Conservation (phyloP, 352 stramenopile genomes). For the Globisporangium cylindrosporum region DNA sequence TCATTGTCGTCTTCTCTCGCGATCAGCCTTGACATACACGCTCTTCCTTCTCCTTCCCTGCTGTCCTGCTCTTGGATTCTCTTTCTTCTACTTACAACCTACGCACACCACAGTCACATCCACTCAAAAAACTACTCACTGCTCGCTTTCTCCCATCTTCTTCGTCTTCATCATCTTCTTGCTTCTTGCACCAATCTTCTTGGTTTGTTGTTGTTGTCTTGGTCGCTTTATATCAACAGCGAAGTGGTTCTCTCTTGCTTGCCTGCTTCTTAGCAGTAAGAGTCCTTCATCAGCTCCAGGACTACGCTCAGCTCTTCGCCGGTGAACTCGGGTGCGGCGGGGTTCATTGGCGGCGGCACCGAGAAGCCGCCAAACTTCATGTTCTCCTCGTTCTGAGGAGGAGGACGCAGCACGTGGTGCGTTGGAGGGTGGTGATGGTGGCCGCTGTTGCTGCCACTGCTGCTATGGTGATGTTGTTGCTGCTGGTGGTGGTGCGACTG, state of each 20-base stretch:
- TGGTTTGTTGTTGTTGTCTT: neutral
- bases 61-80: neutral
- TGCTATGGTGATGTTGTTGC: constrained; percentile 42
- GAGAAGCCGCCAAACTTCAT: constrained; percentile 51
- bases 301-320: constrained; percentile 76
- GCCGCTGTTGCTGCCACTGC: constrained; percentile 30
- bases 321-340: constrained; percentile 65
- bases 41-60: neutral
- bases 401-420: constrained; percentile 62
- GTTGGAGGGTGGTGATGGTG: constrained; percentile 35
- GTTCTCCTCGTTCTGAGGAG: constrained; percentile 37
- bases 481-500: constrained; percentile 47
- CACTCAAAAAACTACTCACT: neutral
- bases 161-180: neutral
- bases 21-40: neutral
- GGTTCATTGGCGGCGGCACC: constrained; percentile 63
- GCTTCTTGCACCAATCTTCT: constrained; percentile 3
- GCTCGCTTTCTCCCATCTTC: neutral
- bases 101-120: constrained; percentile 12
- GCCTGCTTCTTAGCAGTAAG: constrained; percentile 29
- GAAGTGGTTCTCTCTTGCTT: neutral
- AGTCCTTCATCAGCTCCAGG: constrained; percentile 80
- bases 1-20: neutral
- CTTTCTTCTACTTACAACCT: constrained; percentile 10
- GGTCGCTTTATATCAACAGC: constrained; percentile 16